Base-by-base conservation (phyloP, 768 basidiomycete genomes). In the Termitomyces eurrhizus region DNA sequence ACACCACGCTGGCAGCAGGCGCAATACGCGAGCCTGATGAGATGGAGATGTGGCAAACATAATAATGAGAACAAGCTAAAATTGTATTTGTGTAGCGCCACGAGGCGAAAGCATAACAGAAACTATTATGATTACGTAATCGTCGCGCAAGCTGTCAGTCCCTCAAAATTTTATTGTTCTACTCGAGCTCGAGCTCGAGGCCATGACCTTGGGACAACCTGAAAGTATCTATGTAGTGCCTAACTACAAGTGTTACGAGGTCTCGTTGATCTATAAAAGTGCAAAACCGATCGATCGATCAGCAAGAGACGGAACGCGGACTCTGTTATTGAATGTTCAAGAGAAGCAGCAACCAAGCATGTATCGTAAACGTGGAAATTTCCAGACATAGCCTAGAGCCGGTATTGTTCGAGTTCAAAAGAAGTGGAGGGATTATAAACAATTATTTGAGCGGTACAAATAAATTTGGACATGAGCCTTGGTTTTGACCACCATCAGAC, bases 401-500 rank as follows among this genome's bases (percentile, higher is more conserved):
- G 14, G 46, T 11, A 60, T 26, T 45, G 24, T 51, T 46, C 24
- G 32, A 36, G 35, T 44, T 33, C 2, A 24, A 13, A 44, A 48
- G 26, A 21, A 35, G 35, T 4, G 41, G 41, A 36, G 41, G 36
- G 7, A 9, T 26, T 16, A 35, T 12, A 26, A 54, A 54, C 39
- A 54, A 41, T 41, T 39, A 32, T 35, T 29, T 44, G 39, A 13
- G 49, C 42, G 44, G 37, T 29, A 62, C 55, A 62, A 65, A 62
- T 51, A 58, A 62, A 57, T 64, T 54, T 65, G 49, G 61, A 48
- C 60, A 60, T 50, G 60, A 58, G 56, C 7, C 56, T 56, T 59
- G 26, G 39, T 50, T 59, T 63, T 58, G 61, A 68, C 42, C 65
- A 62, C 57, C 53, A 56, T 53, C 42, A 56, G 49, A 48, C 41